Conservation (phyloP, 495 filamentous ascomycete species). For the Acidiella bohemica region DNA sequence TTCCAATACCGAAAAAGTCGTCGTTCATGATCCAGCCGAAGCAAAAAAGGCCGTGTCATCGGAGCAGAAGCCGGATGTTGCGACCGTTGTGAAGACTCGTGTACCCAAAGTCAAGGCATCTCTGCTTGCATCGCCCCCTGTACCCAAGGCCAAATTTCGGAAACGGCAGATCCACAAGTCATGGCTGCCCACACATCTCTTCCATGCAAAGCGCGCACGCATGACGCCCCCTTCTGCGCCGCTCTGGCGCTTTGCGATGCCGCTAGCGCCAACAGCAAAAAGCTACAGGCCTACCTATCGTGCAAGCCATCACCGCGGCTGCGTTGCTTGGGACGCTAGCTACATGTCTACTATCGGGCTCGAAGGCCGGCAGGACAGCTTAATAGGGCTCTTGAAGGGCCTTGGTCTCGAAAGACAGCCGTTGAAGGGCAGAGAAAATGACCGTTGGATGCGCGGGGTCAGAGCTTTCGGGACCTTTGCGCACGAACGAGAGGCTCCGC, state of each 20-base stretch:
- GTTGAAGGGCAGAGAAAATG: conserved; percentile 33
- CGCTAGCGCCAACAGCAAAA: conserved; percentile 74
- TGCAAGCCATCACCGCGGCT: conserved; percentile 52
- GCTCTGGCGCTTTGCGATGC: conserved; percentile 79
- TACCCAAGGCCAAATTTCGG: conserved; percentile 55
- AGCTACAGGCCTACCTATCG: conserved; percentile 78
- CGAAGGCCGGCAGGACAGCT: conserved; percentile 48
- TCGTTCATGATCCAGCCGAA: not conserved
- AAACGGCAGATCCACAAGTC: conserved; percentile 81
- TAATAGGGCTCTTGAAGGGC: conserved; percentile 49
- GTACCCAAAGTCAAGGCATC: conserved; percentile 43
- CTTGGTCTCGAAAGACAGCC: conserved; percentile 43
- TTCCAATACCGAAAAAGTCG: conserved; percentile 7
- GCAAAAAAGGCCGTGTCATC: too few relatives aligned
- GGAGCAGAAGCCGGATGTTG: too few relatives aligned
- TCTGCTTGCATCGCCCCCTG: conserved; percentile 50
- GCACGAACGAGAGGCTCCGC: conserved; percentile 40
- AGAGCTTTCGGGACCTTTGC: conserved; percentile 57
- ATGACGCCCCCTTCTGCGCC: conserved; percentile 69
- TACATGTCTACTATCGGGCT: conserved; percentile 81
- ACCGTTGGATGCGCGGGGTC: conserved; percentile 61
- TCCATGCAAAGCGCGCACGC: conserved; percentile 79
- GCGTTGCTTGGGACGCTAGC: conserved; percentile 84
- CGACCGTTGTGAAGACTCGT: conserved; percentile 12
- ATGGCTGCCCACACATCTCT: conserved; percentile 91